Conservation (phyloP, 179 eudicot genomes). For the Amaranthus tricolor region DNA sequence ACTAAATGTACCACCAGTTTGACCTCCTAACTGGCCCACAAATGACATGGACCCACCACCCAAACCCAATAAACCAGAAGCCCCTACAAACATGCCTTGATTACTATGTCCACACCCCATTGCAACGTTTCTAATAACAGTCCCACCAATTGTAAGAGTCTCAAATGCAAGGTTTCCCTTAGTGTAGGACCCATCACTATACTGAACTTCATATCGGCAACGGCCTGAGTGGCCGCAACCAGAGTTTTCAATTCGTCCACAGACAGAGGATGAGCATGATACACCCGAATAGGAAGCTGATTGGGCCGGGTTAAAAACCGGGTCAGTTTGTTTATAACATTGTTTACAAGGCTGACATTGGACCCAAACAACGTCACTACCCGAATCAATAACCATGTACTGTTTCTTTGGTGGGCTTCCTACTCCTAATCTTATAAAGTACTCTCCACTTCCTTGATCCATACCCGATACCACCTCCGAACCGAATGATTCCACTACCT, state of each 20-base stretch:
- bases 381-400: constrained; percentile 80
- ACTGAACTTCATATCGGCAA: constrained; percentile 62
- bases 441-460: constrained; percentile 91
- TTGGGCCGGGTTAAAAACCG: constrained; percentile 69
- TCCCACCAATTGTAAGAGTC: constrained; percentile 55
- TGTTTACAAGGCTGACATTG: constrained; percentile 78
- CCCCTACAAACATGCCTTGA: constrained; percentile 82
- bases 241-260: constrained; percentile 49
- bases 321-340: constrained; percentile 79
- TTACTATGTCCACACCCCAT: constrained; percentile 87
- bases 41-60: constrained; percentile 85
- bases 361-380: constrained; percentile 82
- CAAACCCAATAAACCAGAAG: constrained; percentile 72
- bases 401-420: constrained; percentile 74
- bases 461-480: constrained; percentile 76
- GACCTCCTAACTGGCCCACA: constrained; percentile 77
- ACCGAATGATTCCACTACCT: constrained; percentile 54
- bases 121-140: constrained; percentile 49
- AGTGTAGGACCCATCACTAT: constrained; percentile 83
- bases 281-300: constrained; percentile 63
- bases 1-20: constrained; percentile 67
- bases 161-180: constrained; percentile 77
- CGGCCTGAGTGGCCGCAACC: constrained; percentile 55
- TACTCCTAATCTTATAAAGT: constrained; percentile 73
- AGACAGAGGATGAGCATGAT: constrained; percentile 54